Evolutionary conservation across 345 rosid genomes (phyloP), one percentile per base, ranked within the genome.

Genomic region (Kandelia obovata): DNA sequence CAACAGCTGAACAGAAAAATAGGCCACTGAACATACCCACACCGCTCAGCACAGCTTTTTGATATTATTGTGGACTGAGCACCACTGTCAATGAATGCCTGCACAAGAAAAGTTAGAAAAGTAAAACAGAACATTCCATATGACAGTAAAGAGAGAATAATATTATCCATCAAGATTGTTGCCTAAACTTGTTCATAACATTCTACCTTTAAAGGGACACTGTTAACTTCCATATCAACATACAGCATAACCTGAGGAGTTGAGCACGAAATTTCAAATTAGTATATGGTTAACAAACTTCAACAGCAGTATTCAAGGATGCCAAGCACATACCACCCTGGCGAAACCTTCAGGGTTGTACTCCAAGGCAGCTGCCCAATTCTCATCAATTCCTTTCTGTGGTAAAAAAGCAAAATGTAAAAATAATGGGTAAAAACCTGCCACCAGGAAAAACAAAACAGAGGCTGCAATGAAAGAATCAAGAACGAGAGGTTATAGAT

Each of bases 351-450:
- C 99, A 66, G 98, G 99, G 68, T 95, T 92, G 79, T 95, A 62
- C 77, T 95, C 98, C 81, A 95, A 81, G 66, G 98, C 98, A 79
- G 99, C 99, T 80, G 85, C 99, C 99, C 98, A 88, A 66, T 95
- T 95, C 81, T 95, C 99, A 83, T 95, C 99, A 72, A 95, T 95
- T 71, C 99, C 99, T 88, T 89, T 92, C 99, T 95, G 92, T 74
- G 75, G 53, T 71, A 25, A 46, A 37, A 72, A 23, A 39, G 51
- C 34, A 59, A 61, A 66, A 67, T 27, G 58, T 66, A 51, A 76
- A 51, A 53, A 17, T 9, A 47, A 15, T 21, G 4, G 53, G 20
- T 64, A 28, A 2, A 76, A n/a, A 67, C 64, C 19, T 34, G 9
- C 64, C 39, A 57, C 20, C 13, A 47, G 70, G 53, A 70, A 65